Base-by-base conservation (phyloP, 1,284 basidiomycete genomes). In the Chiua sp. region DNA sequence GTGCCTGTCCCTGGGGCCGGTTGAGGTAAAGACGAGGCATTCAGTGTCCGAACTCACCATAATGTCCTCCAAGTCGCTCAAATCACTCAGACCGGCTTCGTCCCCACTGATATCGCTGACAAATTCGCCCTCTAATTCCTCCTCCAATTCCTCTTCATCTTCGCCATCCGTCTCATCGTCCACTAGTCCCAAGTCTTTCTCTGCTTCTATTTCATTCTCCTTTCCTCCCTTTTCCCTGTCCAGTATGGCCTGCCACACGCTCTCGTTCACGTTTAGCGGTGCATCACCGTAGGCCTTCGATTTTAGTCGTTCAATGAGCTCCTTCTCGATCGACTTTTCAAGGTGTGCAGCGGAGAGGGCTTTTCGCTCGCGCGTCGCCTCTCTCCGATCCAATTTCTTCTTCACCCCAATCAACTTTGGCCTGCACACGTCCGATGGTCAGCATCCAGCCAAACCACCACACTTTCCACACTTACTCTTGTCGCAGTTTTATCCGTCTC, bases 231-330 rank as follows among this genome's bases (percentile, higher is more conserved):
- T 84, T 71, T 95, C 93, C 59, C 87, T 82, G 71, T 97, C 93
- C 53, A 98, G 79, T 47, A 98, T 90, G 8, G 91, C 88, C 66
- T 90, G 87, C 98, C 98, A 99, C 7, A 99, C 96, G 48, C 86
- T 90, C 78, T 99, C 98, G 77, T 99, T 99, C 64, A 99, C 96
- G 76, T 99, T 99, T 46, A 99, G 83, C 23, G 97, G 98, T 33
- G 94, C 93, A 71, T 99, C 98, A 52, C 98, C 97, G 73, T 99
- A 99, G 13, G 96, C 96, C 75, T 98, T 98, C 53, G 90, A 91
- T 79, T 98, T 97, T 33, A 99, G 84, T 39, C 98, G 91, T 65
- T 97, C 94, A 53, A 99, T 87, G 30, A 99, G 86, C 75, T 99
- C 98, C 74, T 95, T 96, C 75, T 98, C 94, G 69, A 99, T 98